These are phyloP conservation scores for Aphanomyces astaci DNA, from an alignment of 352 stramenopile genomes.

Conservation along the genomic window DNA sequence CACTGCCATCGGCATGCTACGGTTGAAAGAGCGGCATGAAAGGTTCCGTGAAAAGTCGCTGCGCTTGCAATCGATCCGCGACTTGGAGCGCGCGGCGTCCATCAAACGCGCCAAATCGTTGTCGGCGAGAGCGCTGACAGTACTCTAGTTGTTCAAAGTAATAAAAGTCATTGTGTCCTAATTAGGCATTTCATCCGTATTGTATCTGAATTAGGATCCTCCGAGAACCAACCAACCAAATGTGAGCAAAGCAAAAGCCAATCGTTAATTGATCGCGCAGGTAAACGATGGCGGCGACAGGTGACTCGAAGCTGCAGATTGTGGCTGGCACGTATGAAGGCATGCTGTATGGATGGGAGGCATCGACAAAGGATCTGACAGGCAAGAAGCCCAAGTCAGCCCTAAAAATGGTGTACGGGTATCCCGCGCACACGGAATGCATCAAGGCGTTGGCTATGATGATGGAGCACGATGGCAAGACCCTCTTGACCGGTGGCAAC, in stretches of 20 bases:
- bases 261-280: neutral
- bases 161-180: no score
- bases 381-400: conserved; percentile 31
- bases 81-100: neutral
- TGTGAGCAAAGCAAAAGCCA: neutral
- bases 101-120: neutral
- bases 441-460: conserved; percentile 82
- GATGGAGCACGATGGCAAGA: conserved; percentile 70
- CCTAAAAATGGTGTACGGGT: conserved; percentile 83
- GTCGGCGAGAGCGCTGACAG: neutral
- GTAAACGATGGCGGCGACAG: neutral
- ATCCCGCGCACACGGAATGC: conserved; percentile 72
- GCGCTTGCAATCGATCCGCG: neutral
- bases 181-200: no score
- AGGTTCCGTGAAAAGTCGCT: neutral
- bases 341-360: conserved; percentile 77
- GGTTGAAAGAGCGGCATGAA: conserved; percentile 15
- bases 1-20: conserved; percentile 19
- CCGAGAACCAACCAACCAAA: conserved; percentile 10
- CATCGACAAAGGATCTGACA: conserved; percentile 12
- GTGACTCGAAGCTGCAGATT: conserved; percentile 61
- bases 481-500: conserved; percentile 66
- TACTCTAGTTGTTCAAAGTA: no score
- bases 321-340: conserved; percentile 81
- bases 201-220: no score